A percentile compares a stretch with the other conserved stretches of the same genome.
phyloP scores from a whole-genome alignment of 1,284 basidiomycete species.

The Pascua guehoae region DNA sequence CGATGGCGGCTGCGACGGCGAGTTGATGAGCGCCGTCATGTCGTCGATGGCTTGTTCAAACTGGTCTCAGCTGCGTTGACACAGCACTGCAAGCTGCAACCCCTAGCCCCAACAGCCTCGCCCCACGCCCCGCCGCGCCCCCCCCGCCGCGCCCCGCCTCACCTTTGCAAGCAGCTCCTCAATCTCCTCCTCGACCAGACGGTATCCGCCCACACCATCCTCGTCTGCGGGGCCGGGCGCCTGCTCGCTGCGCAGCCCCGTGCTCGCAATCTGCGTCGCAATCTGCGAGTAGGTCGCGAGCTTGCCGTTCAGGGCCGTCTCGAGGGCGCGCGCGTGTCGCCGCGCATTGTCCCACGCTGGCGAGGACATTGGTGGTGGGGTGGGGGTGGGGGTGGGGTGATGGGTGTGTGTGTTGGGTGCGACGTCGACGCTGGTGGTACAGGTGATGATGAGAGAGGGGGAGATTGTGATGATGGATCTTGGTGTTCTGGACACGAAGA shows the following conservation, averaged over 20 bases:
- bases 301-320: conserved; percentile 84
- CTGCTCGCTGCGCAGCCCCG: conserved; percentile 3
- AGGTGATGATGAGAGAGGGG: too few relatives aligned
- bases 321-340: conserved; percentile 82
- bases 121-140: too few relatives aligned
- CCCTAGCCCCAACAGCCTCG: too few relatives aligned
- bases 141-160: conserved; percentile 29
- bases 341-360: conserved; percentile 55
- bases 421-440: too few relatives aligned
- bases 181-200: conserved; percentile 74
- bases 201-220: conserved; percentile 67
- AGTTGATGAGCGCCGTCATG: conserved; percentile 63
- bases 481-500: too few relatives aligned
- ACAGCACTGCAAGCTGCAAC: background rate
- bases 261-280: conserved; percentile 64
- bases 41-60: conserved; percentile 78
- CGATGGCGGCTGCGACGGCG: conserved; percentile 70
- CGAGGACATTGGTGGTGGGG: conserved; percentile 35
- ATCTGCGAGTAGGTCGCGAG: conserved; percentile 83
- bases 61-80: conserved; percentile 51
- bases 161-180: conserved; percentile 86
- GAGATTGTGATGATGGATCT: too few relatives aligned
- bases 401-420: too few relatives aligned
- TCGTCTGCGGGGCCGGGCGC: conserved; percentile 31
- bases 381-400: background rate